Conservation (phyloP, 2,329 filamentous ascomycete species). For the Botryotinia convoluta region DNA sequence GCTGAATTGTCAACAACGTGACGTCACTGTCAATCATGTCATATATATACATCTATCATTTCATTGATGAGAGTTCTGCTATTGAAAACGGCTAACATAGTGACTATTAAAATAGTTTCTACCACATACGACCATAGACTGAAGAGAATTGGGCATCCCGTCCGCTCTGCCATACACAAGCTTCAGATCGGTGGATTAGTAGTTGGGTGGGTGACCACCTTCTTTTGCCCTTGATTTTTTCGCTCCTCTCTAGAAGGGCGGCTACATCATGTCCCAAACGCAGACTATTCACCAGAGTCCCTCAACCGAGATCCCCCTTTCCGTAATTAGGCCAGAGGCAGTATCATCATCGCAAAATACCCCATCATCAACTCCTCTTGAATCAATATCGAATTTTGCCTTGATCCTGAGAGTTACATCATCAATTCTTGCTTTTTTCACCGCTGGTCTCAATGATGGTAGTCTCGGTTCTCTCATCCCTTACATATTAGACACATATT, state of each 20-base stretch:
- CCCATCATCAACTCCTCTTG: not conserved
- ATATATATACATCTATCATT: not conserved
- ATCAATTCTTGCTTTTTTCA: slow-evolving; percentile 61
- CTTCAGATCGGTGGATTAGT: slow-evolving; percentile 18
- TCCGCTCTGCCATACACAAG: slow-evolving; percentile 18
- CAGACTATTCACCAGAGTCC: not conserved
- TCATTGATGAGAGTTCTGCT: not conserved
- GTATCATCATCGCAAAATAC: slow-evolving; percentile 29
- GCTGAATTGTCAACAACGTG: not conserved
- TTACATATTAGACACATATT: slow-evolving; percentile 57
- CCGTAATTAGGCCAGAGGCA: not conserved
- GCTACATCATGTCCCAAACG: not conserved
- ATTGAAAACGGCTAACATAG: rapidly evolving
- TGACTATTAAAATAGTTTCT: rapidly evolving
- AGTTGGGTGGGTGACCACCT: slow-evolving; percentile 13
- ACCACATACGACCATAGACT: slow-evolving; percentile 12
- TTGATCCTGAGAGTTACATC: slow-evolving; percentile 47
- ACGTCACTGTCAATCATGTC: not conserved
- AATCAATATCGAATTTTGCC: not conserved
- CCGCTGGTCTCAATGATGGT: slow-evolving; percentile 63
- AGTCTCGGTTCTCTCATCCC: slow-evolving; percentile 62
- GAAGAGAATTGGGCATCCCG: slow-evolving; percentile 19
- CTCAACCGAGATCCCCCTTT: not conserved
- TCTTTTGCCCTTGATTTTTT: not conserved
- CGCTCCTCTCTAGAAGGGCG: not conserved